phyloP scores from a whole-genome alignment of 1,139 yeast species.

The Hyphopichia burtonii region DNA sequence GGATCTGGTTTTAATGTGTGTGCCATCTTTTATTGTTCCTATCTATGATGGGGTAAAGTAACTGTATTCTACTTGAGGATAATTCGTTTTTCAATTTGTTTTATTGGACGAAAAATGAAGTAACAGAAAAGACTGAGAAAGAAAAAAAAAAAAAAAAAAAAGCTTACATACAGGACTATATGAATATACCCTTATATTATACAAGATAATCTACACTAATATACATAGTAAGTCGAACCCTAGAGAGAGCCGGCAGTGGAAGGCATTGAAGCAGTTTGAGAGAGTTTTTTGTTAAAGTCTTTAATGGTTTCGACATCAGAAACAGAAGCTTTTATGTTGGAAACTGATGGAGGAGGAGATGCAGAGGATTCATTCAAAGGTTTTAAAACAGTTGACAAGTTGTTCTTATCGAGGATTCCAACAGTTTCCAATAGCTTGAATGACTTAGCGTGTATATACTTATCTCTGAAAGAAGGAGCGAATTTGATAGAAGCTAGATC shows the following conservation, averaged over 20 bases:
- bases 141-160: background rate
- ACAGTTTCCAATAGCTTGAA: conserved; percentile 21
- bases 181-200: background rate
- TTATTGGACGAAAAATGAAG: conserved; percentile 2
- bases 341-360: background rate
- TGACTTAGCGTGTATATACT: conserved; percentile 28
- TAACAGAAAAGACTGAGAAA: background rate
- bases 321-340: background rate
- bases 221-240: background rate
- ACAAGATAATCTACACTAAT: conserved; percentile 1
- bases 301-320: conserved; percentile 1
- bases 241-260: background rate
- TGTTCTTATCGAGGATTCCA: conserved; percentile 15
- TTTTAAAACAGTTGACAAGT: background rate
- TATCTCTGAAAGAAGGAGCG: conserved; percentile 26
- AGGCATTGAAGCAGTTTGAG: background rate
- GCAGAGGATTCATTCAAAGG: background rate
- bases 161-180: background rate
- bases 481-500: conserved; percentile 17
- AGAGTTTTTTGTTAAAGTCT: background rate
- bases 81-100: conserved; percentile 1
- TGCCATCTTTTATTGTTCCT: conserved; percentile 28
- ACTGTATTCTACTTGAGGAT: background rate
- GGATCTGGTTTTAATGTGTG: conserved; percentile 47
- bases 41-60: too few relatives aligned